Conservation (phyloP, 139 green algal genomes). For the Spirogloea muscicola region DNA sequence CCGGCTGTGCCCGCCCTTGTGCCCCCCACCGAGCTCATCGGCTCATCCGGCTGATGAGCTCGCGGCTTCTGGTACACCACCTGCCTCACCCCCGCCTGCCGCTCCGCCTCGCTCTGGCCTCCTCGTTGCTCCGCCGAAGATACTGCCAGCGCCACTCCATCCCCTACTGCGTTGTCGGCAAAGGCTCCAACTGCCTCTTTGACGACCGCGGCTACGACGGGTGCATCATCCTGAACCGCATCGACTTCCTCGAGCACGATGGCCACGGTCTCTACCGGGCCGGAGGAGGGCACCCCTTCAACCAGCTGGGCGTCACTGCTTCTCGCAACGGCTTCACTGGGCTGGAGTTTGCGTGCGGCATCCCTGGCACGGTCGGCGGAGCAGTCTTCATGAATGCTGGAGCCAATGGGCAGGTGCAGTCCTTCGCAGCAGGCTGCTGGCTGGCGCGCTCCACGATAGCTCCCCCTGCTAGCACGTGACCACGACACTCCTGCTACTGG, state of each 20-base stretch:
- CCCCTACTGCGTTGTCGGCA: conserved; percentile 39
- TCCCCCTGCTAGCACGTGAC: too few relatives aligned
- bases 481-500: background rate
- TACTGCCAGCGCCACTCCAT: conserved; percentile 35
- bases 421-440: too few relatives aligned
- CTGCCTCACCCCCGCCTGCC: conserved; percentile 26
- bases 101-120: too few relatives aligned
- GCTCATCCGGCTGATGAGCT: background rate
- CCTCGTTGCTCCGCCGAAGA: too few relatives aligned
- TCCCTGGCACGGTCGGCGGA: conserved; percentile 57
- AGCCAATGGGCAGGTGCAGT: conserved; percentile 34
- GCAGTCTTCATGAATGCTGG: conserved; percentile 60
- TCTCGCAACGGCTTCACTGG: conserved; percentile 27
- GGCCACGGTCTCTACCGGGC: conserved; percentile 32
- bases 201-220: conserved; percentile 54
- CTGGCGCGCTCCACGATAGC: too few relatives aligned
- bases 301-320: conserved; percentile 41
- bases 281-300: conserved; percentile 50
- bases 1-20: background rate
- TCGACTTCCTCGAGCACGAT: conserved; percentile 24
- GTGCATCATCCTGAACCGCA: conserved; percentile 52
- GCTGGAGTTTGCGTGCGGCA: conserved; percentile 56
- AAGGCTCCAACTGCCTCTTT: conserved; percentile 57
- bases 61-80: conserved; percentile 12
- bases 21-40: background rate